Evolutionary conservation across 108 stramenopile genomes (phyloP).

Genomic region (Asterionellopsis glacialis): DNA sequence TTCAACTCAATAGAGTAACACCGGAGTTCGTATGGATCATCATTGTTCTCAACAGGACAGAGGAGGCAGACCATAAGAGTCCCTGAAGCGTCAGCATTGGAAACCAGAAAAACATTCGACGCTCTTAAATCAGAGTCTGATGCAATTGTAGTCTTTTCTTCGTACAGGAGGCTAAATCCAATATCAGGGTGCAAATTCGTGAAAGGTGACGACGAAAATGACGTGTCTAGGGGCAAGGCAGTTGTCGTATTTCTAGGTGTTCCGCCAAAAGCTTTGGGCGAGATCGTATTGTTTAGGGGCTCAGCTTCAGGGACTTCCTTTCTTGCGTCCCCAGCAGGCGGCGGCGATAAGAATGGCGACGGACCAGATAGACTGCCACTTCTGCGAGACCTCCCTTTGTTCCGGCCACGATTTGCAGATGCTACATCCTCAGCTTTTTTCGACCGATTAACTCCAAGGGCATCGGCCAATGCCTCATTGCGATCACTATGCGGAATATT

Average conservation of each 20-base stretch:
- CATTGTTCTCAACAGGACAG: background rate
- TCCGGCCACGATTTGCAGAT: background rate
- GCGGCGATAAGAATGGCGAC: background rate
- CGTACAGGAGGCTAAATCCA: constrained; percentile 19
- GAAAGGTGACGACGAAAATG: constrained; percentile 10
- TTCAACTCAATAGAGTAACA: background rate
- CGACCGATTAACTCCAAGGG: constrained; percentile 28
- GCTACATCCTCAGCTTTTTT: background rate
- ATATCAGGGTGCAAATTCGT: constrained; percentile 25
- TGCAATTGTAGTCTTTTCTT: constrained; percentile 10
- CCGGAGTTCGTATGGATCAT: background rate
- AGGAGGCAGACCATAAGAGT: background rate
- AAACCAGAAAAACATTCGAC: constrained; percentile 22
- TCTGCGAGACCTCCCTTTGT: background rate
- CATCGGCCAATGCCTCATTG: constrained; percentile 46
- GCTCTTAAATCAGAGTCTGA: constrained; percentile 7
- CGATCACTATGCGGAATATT: constrained; percentile 1
- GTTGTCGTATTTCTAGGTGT: no score
- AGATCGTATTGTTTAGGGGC: no score
- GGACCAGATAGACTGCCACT: background rate
- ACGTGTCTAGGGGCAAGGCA: no score
- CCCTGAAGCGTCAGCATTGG: constrained; percentile 26
- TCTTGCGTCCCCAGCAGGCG: background rate
- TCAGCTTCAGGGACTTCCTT: no score
- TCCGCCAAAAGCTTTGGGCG: no score